phyloP scores from a whole-genome alignment of 257 asterid genomes.

The Solanum sejunctum region DNA sequence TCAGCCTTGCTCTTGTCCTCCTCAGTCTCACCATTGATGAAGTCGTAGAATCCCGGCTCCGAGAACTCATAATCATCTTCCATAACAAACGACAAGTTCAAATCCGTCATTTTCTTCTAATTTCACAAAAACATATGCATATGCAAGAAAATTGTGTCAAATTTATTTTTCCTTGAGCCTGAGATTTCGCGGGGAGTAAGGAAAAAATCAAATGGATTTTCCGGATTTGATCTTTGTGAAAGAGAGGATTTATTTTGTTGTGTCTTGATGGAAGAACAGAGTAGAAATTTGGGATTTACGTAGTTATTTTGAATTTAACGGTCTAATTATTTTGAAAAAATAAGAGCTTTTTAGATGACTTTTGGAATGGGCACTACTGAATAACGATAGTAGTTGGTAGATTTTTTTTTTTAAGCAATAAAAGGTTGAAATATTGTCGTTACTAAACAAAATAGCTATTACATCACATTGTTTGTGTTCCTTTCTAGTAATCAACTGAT shows the following conservation, averaged over 20 bases:
- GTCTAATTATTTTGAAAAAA: too few species aligned
- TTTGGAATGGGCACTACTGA: background rate
- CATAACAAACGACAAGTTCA: slow-evolving; percentile 17
- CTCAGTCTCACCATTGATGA: slow-evolving; percentile 49
- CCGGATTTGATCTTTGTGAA: too few species aligned
- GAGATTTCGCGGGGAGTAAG: background rate
- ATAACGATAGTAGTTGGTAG: background rate
- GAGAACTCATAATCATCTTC: slow-evolving; percentile 69
- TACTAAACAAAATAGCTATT: too few species aligned
- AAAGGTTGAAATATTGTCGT: too few species aligned
- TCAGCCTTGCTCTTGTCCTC: slow-evolving; percentile 58
- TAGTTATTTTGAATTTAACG: too few species aligned
- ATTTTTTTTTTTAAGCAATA: too few species aligned
- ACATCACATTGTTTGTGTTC: too few species aligned
- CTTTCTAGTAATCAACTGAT: too few species aligned
- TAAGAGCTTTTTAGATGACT: too few species aligned
- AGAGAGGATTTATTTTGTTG: background rate
- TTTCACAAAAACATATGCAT: background rate
- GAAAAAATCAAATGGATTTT: too few species aligned
- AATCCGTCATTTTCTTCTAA: slow-evolving; percentile 29
- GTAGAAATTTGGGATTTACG: too few species aligned
- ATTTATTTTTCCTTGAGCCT: background rate
- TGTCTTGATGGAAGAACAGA: too few species aligned
- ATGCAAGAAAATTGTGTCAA: background rate
- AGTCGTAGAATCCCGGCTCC: slow-evolving; percentile 71